Evolutionary conservation across 192 early-diverging fungal species (phyloP).

Genomic region (Coemansia sp.): DNA sequence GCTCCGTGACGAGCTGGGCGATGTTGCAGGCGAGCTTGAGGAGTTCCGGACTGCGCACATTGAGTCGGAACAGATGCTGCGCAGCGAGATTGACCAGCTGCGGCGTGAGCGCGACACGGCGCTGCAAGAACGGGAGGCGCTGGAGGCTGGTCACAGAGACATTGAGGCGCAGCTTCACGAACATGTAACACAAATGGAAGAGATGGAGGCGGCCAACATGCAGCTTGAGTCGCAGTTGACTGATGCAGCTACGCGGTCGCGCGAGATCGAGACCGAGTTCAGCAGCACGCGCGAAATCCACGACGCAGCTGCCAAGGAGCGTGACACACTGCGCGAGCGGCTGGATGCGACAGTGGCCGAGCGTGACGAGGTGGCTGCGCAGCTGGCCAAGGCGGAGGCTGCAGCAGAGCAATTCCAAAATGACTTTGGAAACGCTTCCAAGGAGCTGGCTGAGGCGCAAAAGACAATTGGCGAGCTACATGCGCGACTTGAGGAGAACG

Average conservation of each 20-base stretch:
- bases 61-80: constrained; percentile 51
- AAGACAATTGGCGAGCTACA: constrained; percentile 63
- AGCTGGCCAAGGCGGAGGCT: constrained; percentile 7
- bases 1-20: constrained; percentile 57
- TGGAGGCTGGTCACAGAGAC: constrained; percentile 17
- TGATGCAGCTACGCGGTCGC: constrained; percentile 20
- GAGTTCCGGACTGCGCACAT: constrained; percentile 53
- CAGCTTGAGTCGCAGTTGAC: constrained; percentile 38
- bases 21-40: constrained; percentile 55
- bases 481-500: constrained; percentile 66
- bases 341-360: constrained; percentile 19
- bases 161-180: constrained; percentile 41
- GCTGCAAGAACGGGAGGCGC: constrained; percentile 11
- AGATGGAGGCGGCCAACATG: constrained; percentile 45
- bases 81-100: constrained; percentile 56
- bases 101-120: constrained; percentile 52
- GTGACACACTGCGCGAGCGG: constrained; percentile 14
- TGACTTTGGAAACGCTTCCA: constrained; percentile 4
- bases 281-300: constrained; percentile 27
- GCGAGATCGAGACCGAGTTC: constrained; percentile 28
- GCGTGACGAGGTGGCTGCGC: constrained; percentile 11
- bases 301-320: constrained; percentile 30
- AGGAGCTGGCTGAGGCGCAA: constrained; percentile 31
- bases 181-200: constrained; percentile 37
- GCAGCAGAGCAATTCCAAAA: constrained; percentile 9